These are phyloP conservation scores for Mallotus nudiflorus DNA, from an alignment of 345 rosid genomes.

Conservation along the genomic window DNA sequence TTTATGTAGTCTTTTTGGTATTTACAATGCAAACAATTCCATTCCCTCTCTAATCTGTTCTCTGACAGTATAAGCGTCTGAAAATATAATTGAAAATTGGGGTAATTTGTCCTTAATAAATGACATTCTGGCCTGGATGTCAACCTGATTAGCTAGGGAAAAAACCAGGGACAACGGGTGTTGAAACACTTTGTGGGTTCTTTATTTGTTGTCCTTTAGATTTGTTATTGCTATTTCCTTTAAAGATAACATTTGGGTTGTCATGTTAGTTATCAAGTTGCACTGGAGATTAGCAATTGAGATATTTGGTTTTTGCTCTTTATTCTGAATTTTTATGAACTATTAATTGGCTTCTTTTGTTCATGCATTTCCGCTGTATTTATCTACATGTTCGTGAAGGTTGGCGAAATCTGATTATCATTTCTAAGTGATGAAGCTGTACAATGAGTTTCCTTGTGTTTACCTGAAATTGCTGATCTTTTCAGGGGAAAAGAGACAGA, in stretches of 20 bases:
- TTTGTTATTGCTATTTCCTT: background rate
- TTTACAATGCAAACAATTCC: no score
- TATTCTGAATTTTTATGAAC: background rate
- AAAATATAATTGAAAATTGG: background rate
- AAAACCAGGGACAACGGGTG: background rate
- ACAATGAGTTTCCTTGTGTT: background rate
- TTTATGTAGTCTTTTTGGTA: background rate
- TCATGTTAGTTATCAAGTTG: background rate
- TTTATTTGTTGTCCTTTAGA: background rate
- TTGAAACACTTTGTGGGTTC: background rate
- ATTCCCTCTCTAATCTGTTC: no score
- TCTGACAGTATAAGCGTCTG: background rate
- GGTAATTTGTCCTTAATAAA: background rate
- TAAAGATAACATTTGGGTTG: background rate
- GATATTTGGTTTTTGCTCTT: background rate
- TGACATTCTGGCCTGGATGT: no score
- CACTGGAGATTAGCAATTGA: background rate
- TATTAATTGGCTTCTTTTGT: background rate
- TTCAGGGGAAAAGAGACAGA: conserved; percentile 66
- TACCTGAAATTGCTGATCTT: conserved; percentile 3
- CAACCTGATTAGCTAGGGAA: no score
- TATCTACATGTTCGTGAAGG: background rate
- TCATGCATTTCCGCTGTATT: background rate
- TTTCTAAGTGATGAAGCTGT: background rate
- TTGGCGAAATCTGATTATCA: background rate